Conservation (phyloP, 2,329 filamentous ascomycete species). For the Nemania abortiva region DNA sequence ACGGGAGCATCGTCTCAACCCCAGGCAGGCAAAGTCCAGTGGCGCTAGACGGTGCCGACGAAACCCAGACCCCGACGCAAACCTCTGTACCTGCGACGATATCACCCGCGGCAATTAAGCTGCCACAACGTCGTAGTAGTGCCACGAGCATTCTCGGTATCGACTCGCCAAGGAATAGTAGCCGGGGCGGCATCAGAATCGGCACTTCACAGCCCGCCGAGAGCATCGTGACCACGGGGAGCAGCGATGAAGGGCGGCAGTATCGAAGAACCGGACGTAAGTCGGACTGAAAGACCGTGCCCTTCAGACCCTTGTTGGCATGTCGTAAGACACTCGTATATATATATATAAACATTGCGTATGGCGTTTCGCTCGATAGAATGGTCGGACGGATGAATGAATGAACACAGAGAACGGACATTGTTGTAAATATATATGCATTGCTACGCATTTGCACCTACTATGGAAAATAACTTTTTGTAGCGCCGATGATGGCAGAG, state of each 20-base stretch:
- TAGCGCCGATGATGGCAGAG: not conserved
- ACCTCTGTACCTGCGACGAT: constrained; percentile 27
- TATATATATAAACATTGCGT: not conserved
- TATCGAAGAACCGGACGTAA: constrained; percentile 7
- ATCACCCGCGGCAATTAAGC: constrained; percentile 39
- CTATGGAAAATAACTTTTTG: not conserved
- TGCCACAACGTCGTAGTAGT: constrained; percentile 46
- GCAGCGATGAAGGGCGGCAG: constrained; percentile 43
- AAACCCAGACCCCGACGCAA: constrained; percentile 21
- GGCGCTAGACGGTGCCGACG: constrained; percentile 38
- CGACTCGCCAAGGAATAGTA: constrained; percentile 54
- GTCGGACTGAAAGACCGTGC: not conserved
- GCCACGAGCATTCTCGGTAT: constrained; percentile 55
- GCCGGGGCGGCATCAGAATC: constrained; percentile 55
- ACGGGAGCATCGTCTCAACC: constrained; percentile 38
- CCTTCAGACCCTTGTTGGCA: not conserved
- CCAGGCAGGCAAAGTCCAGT: constrained; percentile 35
- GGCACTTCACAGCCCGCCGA: constrained; percentile 54
- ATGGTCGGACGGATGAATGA: not conserved
- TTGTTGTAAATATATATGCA: not conserved
- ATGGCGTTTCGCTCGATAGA: constrained; percentile 2
- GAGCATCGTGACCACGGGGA: constrained; percentile 53
- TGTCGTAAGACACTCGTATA: constrained; percentile 14
- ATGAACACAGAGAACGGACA: constrained; percentile 4
- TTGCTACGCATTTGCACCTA: not conserved